These are phyloP conservation scores for Plantago coronopus DNA, from an alignment of 305 asterid genomes.

Conservation along the genomic window DNA sequence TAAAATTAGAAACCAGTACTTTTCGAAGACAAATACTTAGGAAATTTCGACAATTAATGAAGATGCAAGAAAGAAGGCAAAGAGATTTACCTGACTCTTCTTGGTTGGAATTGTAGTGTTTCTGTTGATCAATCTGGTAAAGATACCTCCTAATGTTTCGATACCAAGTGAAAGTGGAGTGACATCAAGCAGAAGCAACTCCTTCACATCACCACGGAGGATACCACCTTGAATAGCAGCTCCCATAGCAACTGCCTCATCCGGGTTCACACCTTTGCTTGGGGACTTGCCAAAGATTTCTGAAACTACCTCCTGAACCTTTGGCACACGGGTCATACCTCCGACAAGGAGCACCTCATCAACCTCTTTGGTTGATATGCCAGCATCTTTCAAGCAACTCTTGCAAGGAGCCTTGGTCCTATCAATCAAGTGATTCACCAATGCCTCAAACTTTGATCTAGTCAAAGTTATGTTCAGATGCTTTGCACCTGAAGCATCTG, in stretches of 20 bases:
- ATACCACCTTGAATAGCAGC: conserved; percentile 99
- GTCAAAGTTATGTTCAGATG: conserved; percentile 81
- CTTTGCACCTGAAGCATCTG: conserved; percentile 87
- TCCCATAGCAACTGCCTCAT: conserved; percentile 99
- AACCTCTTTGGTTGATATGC: conserved; percentile 60
- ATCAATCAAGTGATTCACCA: conserved; percentile 71
- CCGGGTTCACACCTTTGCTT: conserved; percentile 97
- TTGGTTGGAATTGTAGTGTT: conserved; percentile 93
- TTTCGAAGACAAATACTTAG: too few species aligned
- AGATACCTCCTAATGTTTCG: conserved; percentile 90
- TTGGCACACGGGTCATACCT: conserved; percentile 96
- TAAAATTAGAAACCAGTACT: too few species aligned
- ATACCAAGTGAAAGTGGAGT: conserved; percentile 96
- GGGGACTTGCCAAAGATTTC: conserved; percentile 85
- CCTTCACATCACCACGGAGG: conserved; percentile 96
- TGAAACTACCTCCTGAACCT: conserved; percentile 83
- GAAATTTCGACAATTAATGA: too few species aligned
- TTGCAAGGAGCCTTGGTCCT: conserved; percentile 83
- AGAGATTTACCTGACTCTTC: conserved; percentile 91
- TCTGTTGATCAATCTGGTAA: conserved; percentile 85
- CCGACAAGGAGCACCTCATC: conserved; percentile 95
- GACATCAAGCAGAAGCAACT: conserved; percentile 88
- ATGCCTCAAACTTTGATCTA: conserved; percentile 79
- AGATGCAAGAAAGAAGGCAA: too few species aligned
- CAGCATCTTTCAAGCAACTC: conserved; percentile 93